Conservation (phyloP, 1,284 basidiomycete species). For the Earliella scabrosa region DNA sequence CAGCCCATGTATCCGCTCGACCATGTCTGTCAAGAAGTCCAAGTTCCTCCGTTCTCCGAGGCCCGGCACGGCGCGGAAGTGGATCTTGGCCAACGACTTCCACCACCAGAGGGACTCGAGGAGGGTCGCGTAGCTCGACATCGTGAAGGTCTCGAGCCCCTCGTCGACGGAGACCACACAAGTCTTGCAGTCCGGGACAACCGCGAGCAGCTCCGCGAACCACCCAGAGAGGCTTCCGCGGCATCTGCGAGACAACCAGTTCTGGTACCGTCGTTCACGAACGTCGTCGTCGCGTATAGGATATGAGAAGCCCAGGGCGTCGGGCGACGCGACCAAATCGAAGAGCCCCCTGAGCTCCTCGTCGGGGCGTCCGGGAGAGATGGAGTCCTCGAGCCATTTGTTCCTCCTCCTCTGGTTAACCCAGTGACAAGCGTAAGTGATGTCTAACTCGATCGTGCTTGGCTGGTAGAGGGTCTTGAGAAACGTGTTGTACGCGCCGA, state of each 20-base stretch:
- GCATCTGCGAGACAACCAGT: background rate
- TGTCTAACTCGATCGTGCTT: conserved; percentile 10
- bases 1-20: background rate
- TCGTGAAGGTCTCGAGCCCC: background rate
- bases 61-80: background rate
- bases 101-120: conserved; percentile 16
- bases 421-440: background rate
- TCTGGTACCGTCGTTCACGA: background rate
- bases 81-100: conserved; percentile 1
- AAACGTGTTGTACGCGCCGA: background rate
- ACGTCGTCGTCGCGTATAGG: background rate
- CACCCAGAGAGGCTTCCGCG: conserved; percentile 11
- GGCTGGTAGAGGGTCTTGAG: background rate
- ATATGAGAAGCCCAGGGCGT: background rate
- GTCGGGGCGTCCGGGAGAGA: background rate
- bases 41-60: background rate
- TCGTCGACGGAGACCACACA: background rate
- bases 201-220: conserved; percentile 12
- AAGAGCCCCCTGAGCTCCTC: background rate
- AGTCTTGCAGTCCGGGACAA: conserved; percentile 7
- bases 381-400: conserved; percentile 8
- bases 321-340: background rate
- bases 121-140: background rate
- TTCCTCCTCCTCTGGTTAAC: background rate
- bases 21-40: background rate